Evolutionary conservation across 805 yeast genomes (phyloP), one percentile per base, ranked within the genome.

Genomic region (Saturnispora dispora): DNA sequence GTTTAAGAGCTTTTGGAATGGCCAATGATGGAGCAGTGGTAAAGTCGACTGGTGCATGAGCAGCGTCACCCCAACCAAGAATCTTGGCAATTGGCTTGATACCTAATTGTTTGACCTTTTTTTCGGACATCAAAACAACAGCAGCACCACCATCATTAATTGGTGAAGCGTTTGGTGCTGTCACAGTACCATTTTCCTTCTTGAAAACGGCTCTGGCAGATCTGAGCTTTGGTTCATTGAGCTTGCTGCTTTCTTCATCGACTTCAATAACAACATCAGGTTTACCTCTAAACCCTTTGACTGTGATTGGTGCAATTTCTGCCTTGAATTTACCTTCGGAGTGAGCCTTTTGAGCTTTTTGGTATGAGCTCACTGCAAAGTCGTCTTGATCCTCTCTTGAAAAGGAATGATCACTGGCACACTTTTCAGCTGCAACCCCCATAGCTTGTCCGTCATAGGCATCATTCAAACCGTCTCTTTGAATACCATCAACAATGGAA

Each of bases 81-180:
- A 93, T 83, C 69, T 82, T 81, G 54, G 96, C 98, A 56, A 93
- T 67, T 57, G 99, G 99, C 67, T 75, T 88, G 65, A 93, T 74
- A 45, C 85, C 84, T 61, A 89, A 79, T 76, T 90, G 96, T 67
- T 81, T 80, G 62, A 90, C 76, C 74, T 90, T 89, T 56, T 73
- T 73, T 66, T 81, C 97, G 53, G 96, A 85, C 48, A 88, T 93
- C 59, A 93, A 77, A 44, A 93, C 75, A 37, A 93, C 80, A 47
- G 98, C 98, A 51, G 98, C 96, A 67, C 88, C 98, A 71, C 99
- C 99, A 70, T 93, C 99, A 70, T 91, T 93, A 63, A 93, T 76
- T 64, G 95, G 88, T 28, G 97, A 88, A 28, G 98, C 95, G 68
- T 93, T 95, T 61, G 97, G 95, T 25, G 96, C 98, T 39, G 99